A percentile compares a stretch with the other conserved stretches of the same genome.
Evolutionary conservation across 1,139 yeast genomes (phyloP).

Genomic region (Geotrichum histeridarum): DNA sequence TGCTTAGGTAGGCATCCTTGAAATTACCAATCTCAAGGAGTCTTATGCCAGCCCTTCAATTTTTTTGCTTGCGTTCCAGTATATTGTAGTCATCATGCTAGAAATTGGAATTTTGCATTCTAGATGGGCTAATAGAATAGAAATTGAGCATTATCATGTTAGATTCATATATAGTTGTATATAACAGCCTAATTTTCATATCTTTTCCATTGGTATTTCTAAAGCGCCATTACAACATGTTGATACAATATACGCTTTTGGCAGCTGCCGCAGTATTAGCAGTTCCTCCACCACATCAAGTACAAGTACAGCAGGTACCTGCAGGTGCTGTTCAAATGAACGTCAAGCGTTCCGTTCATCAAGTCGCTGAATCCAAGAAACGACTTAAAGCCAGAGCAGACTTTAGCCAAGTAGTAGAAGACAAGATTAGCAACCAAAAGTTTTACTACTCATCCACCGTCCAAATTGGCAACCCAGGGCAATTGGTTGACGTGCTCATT

Average conservation of each 20-base stretch:
- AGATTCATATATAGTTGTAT: no score
- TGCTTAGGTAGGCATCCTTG: no score
- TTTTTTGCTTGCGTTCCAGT: not conserved
- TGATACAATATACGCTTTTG: conserved; percentile 16
- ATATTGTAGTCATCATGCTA: not conserved
- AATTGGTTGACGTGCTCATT: conserved; percentile 35
- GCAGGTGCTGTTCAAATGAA: conserved; percentile 28
- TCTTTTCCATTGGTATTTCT: not conserved
- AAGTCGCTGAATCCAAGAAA: conserved; percentile 21
- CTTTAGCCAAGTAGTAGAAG: conserved; percentile 27
- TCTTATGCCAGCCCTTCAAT: not conserved
- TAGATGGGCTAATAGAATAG: no score
- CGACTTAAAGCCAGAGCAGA: conserved; percentile 20
- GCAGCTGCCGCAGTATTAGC: conserved; percentile 17
- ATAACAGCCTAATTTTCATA: not conserved
- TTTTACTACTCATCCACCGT: conserved; percentile 37
- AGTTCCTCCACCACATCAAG: not conserved
- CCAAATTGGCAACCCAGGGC: conserved; percentile 38
- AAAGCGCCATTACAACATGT: not conserved
- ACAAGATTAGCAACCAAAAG: conserved; percentile 34
- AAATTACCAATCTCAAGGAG: no score
- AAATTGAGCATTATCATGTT: no score
- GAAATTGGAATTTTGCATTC: no score
- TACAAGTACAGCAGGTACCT: conserved; percentile 19
- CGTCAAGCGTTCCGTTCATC: conserved; percentile 25